A percentile compares a stretch with the other conserved stretches of the same genome.
Evolutionary conservation across 2,329 filamentous ascomycete species (phyloP).

Genomic region (Ampelomyces quisqualis): DNA sequence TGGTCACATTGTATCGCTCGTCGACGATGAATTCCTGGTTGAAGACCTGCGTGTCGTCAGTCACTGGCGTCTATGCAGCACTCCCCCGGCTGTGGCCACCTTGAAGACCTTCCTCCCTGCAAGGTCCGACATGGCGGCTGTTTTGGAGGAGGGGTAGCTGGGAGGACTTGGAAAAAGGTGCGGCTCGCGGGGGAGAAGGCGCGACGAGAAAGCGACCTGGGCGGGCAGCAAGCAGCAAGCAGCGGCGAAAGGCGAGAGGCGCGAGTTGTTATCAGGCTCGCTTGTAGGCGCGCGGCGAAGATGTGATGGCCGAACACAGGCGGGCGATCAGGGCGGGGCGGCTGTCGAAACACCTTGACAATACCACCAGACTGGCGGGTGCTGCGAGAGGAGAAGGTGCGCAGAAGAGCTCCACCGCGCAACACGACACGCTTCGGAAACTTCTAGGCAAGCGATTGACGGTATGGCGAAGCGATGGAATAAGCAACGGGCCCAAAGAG

Average conservation of each 20-base stretch:
- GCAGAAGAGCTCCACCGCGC: conserved; percentile 1
- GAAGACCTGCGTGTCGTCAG: conserved; percentile 59
- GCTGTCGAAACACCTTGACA: conserved; percentile 11
- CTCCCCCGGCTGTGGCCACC: conserved; percentile 42
- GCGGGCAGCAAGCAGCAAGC: no score
- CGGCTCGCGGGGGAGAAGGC: neutral
- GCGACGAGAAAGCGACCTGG: no score
- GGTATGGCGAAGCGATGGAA: conserved; percentile 9
- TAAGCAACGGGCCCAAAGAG: no score
- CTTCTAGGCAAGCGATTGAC: conserved; percentile 21
- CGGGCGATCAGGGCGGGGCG: conserved; percentile 14
- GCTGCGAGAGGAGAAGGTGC: conserved; percentile 6
- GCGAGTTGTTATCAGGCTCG: conserved; percentile 22
- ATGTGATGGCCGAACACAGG: conserved; percentile 26
- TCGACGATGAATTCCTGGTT: conserved; percentile 99
- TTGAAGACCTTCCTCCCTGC: conserved; percentile 65
- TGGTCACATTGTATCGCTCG: conserved; percentile 96
- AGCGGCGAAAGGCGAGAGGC: no score
- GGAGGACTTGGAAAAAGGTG: neutral
- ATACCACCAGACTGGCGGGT: conserved; percentile 17
- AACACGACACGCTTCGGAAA: conserved; percentile 10
- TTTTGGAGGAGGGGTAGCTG: conserved; percentile 2
- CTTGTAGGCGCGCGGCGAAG: conserved; percentile 32
- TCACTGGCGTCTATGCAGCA: neutral
- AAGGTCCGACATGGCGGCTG: conserved; percentile 56